Evolutionary conservation across 2,329 filamentous ascomycete genomes (phyloP).

Genomic region (Diaporthe australafricana): DNA sequence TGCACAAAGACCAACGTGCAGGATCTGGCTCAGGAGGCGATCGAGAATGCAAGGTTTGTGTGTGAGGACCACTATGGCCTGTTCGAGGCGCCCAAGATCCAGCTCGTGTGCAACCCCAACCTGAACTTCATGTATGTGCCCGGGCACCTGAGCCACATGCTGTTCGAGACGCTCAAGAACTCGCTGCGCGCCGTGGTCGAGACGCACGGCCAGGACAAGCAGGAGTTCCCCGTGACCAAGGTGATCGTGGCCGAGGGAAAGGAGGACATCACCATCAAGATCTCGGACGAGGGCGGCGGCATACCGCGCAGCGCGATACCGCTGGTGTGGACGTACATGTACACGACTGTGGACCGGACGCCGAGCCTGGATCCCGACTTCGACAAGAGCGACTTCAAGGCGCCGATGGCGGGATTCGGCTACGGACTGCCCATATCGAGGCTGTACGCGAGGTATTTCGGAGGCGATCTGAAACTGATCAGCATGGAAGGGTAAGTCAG

Average conservation of each 20-base stretch:
- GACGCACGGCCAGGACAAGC: slow-evolving; percentile 92
- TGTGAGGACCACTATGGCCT: slow-evolving; percentile 98
- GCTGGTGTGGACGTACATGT: slow-evolving; percentile 99
- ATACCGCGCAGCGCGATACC: slow-evolving; percentile 94
- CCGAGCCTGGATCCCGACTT: slow-evolving; percentile 96
- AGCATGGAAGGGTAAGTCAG: slow-evolving; percentile 95
- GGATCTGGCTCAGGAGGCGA: slow-evolving; percentile 95
- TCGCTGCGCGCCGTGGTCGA: slow-evolving; percentile 97
- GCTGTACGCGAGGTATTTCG: slow-evolving; percentile 96
- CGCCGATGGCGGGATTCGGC: slow-evolving; percentile 99
- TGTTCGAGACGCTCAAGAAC: slow-evolving; percentile 99
- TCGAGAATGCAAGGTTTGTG: slow-evolving; percentile 98
- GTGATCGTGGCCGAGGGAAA: slow-evolving; percentile 98
- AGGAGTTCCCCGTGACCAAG: slow-evolving; percentile 96
- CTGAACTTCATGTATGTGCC: slow-evolving; percentile 99
- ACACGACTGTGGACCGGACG: slow-evolving; percentile 96
- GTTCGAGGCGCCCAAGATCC: slow-evolving; percentile 95
- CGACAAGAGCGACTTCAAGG: slow-evolving; percentile 99
- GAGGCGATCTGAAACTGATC: slow-evolving; percentile 95
- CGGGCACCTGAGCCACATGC: slow-evolving; percentile 98
- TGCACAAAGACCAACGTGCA: slow-evolving; percentile 98
- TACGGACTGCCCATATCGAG: slow-evolving; percentile 95
- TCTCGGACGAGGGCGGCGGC: slow-evolving; percentile 95
- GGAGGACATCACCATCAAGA: slow-evolving; percentile 99
- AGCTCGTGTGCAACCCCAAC: slow-evolving; percentile 93